A percentile compares a stretch with the other conserved stretches of the same genome.
Conservation (phyloP, 306 rosid species). For the Prinsepia uniflora region DNA sequence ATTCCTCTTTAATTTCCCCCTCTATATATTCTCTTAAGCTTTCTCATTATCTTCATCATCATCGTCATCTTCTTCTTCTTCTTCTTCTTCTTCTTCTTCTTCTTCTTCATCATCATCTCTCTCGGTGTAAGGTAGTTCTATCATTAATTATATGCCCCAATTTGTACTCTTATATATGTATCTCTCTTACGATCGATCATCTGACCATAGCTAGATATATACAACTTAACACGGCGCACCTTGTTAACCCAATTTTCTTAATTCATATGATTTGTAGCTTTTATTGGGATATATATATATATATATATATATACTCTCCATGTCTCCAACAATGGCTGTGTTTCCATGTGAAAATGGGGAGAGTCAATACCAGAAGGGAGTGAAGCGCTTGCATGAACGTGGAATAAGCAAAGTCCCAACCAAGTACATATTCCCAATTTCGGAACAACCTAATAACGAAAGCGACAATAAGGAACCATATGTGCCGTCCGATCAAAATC, state of each 20-base stretch:
- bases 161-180: too few species aligned
- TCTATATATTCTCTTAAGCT: slow-evolving; percentile 14
- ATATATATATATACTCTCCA: background rate
- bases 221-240: background rate
- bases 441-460: slow-evolving; percentile 45
- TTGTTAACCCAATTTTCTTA: background rate
- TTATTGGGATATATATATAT: background rate
- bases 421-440: slow-evolving; percentile 57
- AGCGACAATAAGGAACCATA: background rate
- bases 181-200: background rate
- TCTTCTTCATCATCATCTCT: slow-evolving; percentile 4
- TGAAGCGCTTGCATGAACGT: slow-evolving; percentile 55
- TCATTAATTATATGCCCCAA: background rate
- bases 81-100: slow-evolving; percentile 10
- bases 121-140: background rate
- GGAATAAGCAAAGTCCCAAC: slow-evolving; percentile 54
- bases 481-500: slow-evolving; percentile 17
- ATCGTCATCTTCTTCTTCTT: slow-evolving; percentile 9
- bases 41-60: slow-evolving; percentile 5
- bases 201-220: background rate
- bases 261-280: background rate
- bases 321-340: slow-evolving; percentile 53
- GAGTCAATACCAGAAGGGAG: slow-evolving; percentile 53
- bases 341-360: slow-evolving; percentile 18
- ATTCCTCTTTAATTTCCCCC: background rate